Base-by-base conservation (phyloP, 2,329 filamentous ascomycete genomes). In the Tympanopsis confertula region DNA sequence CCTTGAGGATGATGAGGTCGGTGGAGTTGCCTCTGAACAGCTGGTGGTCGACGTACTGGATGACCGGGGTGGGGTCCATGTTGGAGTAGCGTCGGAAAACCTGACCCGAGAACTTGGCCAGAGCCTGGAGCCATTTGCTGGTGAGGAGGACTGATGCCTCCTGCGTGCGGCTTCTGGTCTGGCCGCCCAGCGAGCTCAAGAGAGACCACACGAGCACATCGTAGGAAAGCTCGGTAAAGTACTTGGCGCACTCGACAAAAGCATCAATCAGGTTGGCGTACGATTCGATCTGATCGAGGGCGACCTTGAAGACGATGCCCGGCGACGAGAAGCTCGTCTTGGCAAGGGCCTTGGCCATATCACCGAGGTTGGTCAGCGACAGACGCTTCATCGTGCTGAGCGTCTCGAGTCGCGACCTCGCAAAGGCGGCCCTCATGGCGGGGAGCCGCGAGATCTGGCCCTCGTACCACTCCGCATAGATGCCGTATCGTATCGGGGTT, bases 241-340 rank as follows among this genome's bases (percentile, higher is more conserved):
- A 95, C 50, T 86, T 82, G 29, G 86, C 86, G 51, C 88, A 95
- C 54, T 95, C 87, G 13, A 96, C 88, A 43, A 98, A 86, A 4
- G 86, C 86, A 43, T 94, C 86, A 40, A 94, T 94, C 43, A 98
- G 71, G 53, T 96, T 98, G 54, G 83, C 84, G 55, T 98, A 98
- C 0, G 83, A 81, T 57, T 96, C 88, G 41, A 95, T 86, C 56
- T 95, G 88, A 44, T 80, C 80, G 41, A 98, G 76, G 5, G 88
- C 86, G 40, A 89, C 83, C 50, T 79, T 78, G 63, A 95, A 94
- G 18, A 96, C 88, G 40, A 94, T 73, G 19, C 89, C 89, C 1
- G 91, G 93, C 30, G 86, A 93, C 1, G 86, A 81, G 50, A 86
- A 84, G 19, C 88, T 87, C 13, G 88, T 83, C 59, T 95, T 96